Base-by-base conservation (phyloP, 345 rosid species). In the Heritiera fomes region DNA sequence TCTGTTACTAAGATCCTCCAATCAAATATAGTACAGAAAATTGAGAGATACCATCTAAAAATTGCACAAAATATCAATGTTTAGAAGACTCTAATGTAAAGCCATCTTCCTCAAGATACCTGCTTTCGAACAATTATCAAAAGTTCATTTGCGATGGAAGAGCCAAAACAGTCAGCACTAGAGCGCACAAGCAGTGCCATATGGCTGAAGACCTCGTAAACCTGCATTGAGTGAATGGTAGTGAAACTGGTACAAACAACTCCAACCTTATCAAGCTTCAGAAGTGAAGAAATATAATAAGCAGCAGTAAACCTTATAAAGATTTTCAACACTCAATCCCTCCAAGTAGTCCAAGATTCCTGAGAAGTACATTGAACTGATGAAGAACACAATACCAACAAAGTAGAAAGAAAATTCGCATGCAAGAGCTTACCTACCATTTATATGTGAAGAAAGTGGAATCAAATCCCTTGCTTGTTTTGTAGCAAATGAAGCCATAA, bases 321-420 rank as follows among this genome's bases (percentile, higher is more conserved):
- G 83, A 85, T 89, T 90, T 77, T 89, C 94, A 76, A 84, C 68
- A 79, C 82, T 84, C 84, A 92, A 91, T 23, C 90, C 94, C 88
- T 94, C 98, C 90, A 94, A 85, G 88, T 91, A 94, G 85, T 94
- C 98, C 89, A 94, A 83, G 79, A 94, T 85, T 81, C 98, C 98
- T 94, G 76, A 66, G 68, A 38, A 15, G 66, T n/a, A 62, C 69
- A 81, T 62, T 73, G 72, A 55, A 71, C 9, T 61, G 34, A 23
- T 55, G 62, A 50, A 75, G 20, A 46, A 34, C 45, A 79, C 67
- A 41, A 11, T n/a, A 79, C 56, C 53, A 77, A 71, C 43, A 75
- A 83, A 38, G 49, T 32, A 56, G 14, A 56, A 74, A 43, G 53
- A 50, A 59, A 43, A 71, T 46, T 45, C 10, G 13, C 40, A 38